Conservation (phyloP, 2,329 filamentous ascomycete genomes). For the Penicillium vulpinum region DNA sequence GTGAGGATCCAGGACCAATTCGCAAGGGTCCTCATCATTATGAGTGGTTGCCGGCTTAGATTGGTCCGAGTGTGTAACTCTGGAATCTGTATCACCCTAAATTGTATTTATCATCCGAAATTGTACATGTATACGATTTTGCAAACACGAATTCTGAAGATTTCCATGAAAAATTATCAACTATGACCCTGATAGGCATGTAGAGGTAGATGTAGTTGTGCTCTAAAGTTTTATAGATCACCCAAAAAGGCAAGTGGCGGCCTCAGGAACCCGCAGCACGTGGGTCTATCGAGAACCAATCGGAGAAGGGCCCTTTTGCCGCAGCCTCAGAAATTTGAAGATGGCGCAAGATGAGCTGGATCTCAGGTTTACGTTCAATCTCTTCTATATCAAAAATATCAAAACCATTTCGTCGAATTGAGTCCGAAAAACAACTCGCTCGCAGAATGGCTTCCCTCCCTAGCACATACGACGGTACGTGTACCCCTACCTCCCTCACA, state of each 20-base stretch:
- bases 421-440: conserved; percentile 36
- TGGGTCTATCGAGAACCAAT: conserved; percentile 28
- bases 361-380: conserved; percentile 20
- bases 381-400: conserved; percentile 27
- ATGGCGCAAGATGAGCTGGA: conserved; percentile 18
- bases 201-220: not conserved
- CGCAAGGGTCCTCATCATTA: conserved; percentile 62
- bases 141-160: not conserved
- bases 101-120: not conserved
- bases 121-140: not conserved
- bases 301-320: conserved; percentile 13
- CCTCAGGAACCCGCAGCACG: conserved; percentile 25
- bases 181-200: not conserved
- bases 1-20: conserved; percentile 54
- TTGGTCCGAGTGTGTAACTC: not conserved
- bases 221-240: conserved; percentile 3
- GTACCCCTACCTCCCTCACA: not conserved
- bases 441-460: conserved; percentile 57
- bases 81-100: not conserved
- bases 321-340: conserved; percentile 22
- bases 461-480: conserved; percentile 60
- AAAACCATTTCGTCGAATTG: conserved; percentile 32
- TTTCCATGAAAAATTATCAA: not conserved
- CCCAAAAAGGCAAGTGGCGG: conserved; percentile 12
- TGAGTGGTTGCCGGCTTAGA: conserved; percentile 57